Percentiles rank a stretch among this genome's conserved stretches.
Conservation (phyloP, 352 stramenopile genomes). For the Pythium rishiriense region DNA sequence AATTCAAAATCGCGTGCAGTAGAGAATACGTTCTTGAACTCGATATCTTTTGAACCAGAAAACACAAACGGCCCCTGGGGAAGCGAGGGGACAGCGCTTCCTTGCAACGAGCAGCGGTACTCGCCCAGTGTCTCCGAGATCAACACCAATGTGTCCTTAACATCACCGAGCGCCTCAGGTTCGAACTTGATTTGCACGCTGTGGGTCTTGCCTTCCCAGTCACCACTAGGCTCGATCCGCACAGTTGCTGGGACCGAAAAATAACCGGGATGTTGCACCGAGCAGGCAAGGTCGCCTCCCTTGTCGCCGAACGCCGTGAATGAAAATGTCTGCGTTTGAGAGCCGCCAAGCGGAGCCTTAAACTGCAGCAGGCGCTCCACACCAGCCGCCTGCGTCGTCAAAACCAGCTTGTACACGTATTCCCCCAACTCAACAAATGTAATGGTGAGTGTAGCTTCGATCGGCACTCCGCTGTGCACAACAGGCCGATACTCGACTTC, state of each 20-base stretch:
- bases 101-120: conserved; percentile 85
- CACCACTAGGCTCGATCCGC: conserved; percentile 49
- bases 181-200: conserved; percentile 85
- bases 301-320: conserved; percentile 64
- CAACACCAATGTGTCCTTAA: conserved; percentile 78
- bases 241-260: conserved; percentile 63
- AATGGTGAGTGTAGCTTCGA: conserved; percentile 71
- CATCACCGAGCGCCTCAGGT: conserved; percentile 84
- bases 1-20: conserved; percentile 72
- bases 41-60: conserved; percentile 60
- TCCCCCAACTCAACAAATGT: conserved; percentile 84
- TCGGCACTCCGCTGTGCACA: conserved; percentile 41
- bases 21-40: conserved; percentile 92
- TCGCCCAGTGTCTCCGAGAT: conserved; percentile 64
- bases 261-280: conserved; percentile 55
- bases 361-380: conserved; percentile 80
- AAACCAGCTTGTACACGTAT: conserved; percentile 84
- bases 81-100: conserved; percentile 67
- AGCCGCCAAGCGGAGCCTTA: conserved; percentile 73
- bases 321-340: conserved; percentile 74
- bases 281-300: conserved; percentile 51
- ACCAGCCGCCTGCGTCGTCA: conserved; percentile 71
- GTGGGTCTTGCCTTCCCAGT: conserved; percentile 76
- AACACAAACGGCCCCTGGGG: conserved; percentile 87
- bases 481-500: conserved; percentile 90